Base-by-base conservation (phyloP, 495 filamentous ascomycete genomes). In the Terfezia claveryi region DNA sequence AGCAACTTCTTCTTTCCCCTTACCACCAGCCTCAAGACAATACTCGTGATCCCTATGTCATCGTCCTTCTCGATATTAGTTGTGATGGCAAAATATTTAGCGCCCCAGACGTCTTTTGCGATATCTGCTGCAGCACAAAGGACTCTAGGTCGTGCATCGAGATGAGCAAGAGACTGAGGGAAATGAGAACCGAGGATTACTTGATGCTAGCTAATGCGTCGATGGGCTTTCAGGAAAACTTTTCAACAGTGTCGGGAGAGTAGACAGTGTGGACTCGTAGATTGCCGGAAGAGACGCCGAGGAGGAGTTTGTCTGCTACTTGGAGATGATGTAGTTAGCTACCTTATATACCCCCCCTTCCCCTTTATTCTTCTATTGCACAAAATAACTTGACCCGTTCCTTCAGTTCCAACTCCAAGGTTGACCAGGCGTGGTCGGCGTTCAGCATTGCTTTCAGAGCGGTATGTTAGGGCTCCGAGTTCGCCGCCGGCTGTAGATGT, bases 131-230 rank as follows among this genome's bases (percentile, higher is more conserved):
- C 44, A 89, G 71, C 53, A 80, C 75, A 64, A 88, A 96, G 41
- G 74, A 82, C 60, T 91, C 79, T 16, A 92, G 75, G 66, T 96
- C 88, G 67, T 96, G 83, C 37, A 94, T 78, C 44, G 80, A 82
- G 59, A 99, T 79, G 66, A 85, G 78, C 44, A 78, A 82, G 67
- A 93, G 91, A 54, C 86, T 85, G 51, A 99, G 73, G 4, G 87
- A 92, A 49, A 99, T 78, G 51, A 99, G 76, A 10, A 85, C 78
- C 64, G 83, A 87, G 41, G 86, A 85, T 68, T 94, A 91, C 60
- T 96, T 96, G 58, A 99, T 85, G 56, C 89, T 76, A 36, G 89
- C 89, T 6, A 99, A 79, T 71, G 95, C 87, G 61, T 94, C 87
- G 51, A 95, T 80, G 51, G 85, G 80, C 57, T 82, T 77, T 38